Base-by-base conservation (phyloP, 2,329 filamentous ascomycete species). In the Didymella keratinophila region DNA sequence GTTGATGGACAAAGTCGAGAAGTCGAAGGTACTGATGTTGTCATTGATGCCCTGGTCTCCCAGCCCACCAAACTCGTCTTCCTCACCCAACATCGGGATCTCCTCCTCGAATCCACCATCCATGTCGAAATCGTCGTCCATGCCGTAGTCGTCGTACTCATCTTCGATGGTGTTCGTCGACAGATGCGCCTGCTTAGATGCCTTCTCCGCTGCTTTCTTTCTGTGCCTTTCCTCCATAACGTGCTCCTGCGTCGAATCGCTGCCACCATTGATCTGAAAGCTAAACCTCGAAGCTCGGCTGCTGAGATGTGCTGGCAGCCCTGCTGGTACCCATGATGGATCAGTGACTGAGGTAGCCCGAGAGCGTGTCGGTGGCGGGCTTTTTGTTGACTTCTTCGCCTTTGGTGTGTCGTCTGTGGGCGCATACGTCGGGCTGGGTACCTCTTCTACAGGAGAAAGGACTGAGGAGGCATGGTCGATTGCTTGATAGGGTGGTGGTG, bases 201-300 rank as follows among this genome's bases (percentile, higher is more conserved):
- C 81, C 68, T 84, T 88, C 58, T 89, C 87, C 28, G 87, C 79
- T 61, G 88, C 86, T 52, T 87, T 86, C 64, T 89, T 84, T 16
- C 76, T 88, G 72, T 92, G 89, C 46, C 87, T 84, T 66, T 92
- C 91, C 73, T 92, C 91, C 39, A 93, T 78, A 36, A 89, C 73
- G 73, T 87, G 89, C 74, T 89, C 87, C 68, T 89, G 85, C 0
- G 81, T 79, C 4, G 85, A 87, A 14, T 89, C 89, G 6, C 86
- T 86, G 5, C 88, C 88, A 25, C 88, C 89, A 16, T 88, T 85
- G 82, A 93, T 91, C 69, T 93, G 90, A 69, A 94, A 94, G 68
- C 90, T 93, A 71, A 94, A 93, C 14, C 91, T 82, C 0, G 89
- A 92, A 0, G 90, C 91, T 11, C 88, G 91, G 72, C 90, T 93